Base-by-base conservation (phyloP, 2,329 filamentous ascomycete species). In the Xylariaceae sp. region DNA sequence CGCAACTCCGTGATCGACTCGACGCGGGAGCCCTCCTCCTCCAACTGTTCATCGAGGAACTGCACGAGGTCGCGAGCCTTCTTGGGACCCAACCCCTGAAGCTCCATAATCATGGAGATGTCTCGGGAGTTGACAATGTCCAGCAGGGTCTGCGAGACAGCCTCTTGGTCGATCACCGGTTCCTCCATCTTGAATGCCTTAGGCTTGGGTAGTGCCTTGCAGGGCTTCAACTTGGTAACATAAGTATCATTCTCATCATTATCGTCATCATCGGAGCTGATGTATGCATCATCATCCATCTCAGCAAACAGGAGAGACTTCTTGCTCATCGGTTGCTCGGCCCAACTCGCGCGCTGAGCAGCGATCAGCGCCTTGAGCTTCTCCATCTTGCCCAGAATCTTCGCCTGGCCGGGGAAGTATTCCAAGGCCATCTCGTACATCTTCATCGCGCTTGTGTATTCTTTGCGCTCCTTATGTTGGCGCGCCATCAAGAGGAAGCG, bases 401-500 rank as follows among this genome's bases (percentile, higher is more conserved):
- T 96, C 53, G 85, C 81, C 71, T 97, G 94, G 1, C 86, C 87
- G 0, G 92, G 92, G 67, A 97, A 97, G 74, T 85, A 94, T 0
- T 90, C 88, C 55, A 91, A 76, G 0, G 93, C 93, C 64, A 90
- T 78, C 72, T 93, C 88, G 70, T 96, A 97, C 85, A 94, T 93
- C 66, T 85, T 86, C 61, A 97, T 75, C 0, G 92, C 91, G 39
- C 84, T 89, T 2, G 78, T 78, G 55, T 95, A 86, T 66, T 97
- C 90, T 1, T 91, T 91, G 3, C 85, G 82, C 55, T 91, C 90
- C 70, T 92, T 92, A 70, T 95, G 89, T 72, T 97, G 92, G 65
- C 94, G 89, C 1, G 91, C 93, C 81, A 94, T 91, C n/a, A 97
- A 80, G 39, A 97, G 76, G 67, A 89, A 91, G 9, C 91, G 89